Evolutionary conservation across 169 alveolate genomes (phyloP).

Genomic region (Eimeria tenella): DNA sequence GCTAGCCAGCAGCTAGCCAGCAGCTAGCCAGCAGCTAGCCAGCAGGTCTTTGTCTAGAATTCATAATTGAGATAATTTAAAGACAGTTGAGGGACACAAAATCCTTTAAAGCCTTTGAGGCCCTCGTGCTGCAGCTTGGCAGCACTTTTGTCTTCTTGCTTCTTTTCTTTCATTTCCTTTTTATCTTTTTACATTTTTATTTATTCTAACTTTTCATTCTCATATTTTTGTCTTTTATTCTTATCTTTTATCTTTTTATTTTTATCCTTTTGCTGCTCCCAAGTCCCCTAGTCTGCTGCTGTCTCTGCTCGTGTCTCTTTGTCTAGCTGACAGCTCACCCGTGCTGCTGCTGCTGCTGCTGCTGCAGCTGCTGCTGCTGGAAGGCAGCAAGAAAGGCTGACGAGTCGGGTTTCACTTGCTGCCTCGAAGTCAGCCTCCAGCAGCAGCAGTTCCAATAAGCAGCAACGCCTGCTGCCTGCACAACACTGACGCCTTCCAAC

Average conservation of each 20-base stretch:
- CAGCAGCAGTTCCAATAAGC: conserved; percentile 15
- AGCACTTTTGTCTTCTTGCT: too few relatives aligned
- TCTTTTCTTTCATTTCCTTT: too few relatives aligned
- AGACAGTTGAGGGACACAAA: too few relatives aligned
- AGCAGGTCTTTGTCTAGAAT: too few relatives aligned
- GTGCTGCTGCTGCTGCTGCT: neutral
- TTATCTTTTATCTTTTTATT: neutral
- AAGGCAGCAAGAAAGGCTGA: conserved; percentile 53
- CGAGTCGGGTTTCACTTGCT: conserved; percentile 8
- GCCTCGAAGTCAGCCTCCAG: conserved; percentile 45
- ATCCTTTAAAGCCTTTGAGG: too few relatives aligned
- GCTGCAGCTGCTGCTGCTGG: conserved; percentile 58
- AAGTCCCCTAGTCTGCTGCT: neutral
- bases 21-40: too few relatives aligned
- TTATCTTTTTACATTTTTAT: too few relatives aligned
- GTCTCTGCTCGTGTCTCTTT: neutral
- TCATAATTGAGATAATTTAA: too few relatives aligned
- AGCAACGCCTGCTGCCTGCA: neutral
- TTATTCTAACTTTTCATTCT: too few relatives aligned
- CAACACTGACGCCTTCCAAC: neutral
- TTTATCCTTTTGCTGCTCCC: neutral
- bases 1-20: too few relatives aligned
- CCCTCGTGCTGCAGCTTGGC: too few relatives aligned
- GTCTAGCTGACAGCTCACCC: neutral
- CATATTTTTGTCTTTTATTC: neutral